Evolutionary conservation across 768 basidiomycete genomes (phyloP), one percentile per base, ranked within the genome.

Genomic region (Auriscalpium orientale): DNA sequence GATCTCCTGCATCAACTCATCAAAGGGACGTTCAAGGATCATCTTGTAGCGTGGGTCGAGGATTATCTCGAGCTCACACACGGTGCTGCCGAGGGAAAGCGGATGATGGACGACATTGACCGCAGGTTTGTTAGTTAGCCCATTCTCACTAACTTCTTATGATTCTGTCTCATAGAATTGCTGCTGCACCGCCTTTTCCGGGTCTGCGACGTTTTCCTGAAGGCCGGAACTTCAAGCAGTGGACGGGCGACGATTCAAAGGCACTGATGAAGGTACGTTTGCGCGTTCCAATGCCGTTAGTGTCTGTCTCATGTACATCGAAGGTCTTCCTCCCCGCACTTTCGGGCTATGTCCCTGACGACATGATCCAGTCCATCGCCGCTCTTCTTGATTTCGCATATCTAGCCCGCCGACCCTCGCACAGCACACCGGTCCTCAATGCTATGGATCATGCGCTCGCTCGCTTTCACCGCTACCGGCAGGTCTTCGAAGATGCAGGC

Each of bases 11-110:
- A n/a, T n/a, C n/a, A n/a, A n/a, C n/a, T n/a, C n/a, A n/a, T n/a
- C n/a, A n/a, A n/a, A n/a, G n/a, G n/a, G n/a, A n/a, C n/a, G n/a
- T n/a, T n/a, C n/a, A n/a, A 72, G 21, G 71, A 74, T 40, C 71
- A 73, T 36, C 56, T 73, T 1, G 65, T 74, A 0, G 56, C 60
- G 4, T 73, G 71, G 72, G 62, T 72, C 1, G 58, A 37, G 0
- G 56, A 63, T 11, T 74, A 68, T 34, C 40, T 28, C 22, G 22
- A 28, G 22, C 22, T 28, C 22, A 28, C 22, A 28, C 22, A 28
- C 5, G 22, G 22, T 28, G 2, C 22, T 28, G 22, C 22, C 22
- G 22, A 28, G 22, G 22, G 22, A 28, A 28, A 28, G 22, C 22
- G 22, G 22, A 28, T 28, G 22, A 28, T 28, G 22, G 22, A 28